Conservation (phyloP, 108 stramenopile genomes). For the Fragilaria radians region DNA sequence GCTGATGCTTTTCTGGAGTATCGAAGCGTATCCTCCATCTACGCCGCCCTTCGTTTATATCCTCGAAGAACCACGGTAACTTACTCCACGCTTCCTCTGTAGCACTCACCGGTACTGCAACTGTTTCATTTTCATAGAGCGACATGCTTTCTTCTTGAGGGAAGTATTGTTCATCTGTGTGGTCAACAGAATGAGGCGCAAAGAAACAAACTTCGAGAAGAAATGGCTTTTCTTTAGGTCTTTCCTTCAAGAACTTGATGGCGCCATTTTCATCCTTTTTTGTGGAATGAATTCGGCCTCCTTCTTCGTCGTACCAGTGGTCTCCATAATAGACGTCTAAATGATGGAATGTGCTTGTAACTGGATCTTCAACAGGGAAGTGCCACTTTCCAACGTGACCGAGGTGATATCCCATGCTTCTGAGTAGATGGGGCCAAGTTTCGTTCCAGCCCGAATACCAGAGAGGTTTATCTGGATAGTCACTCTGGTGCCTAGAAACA, state of each 20-base stretch:
- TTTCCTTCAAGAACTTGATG: slow-evolving; percentile 40
- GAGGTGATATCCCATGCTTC: slow-evolving; percentile 54
- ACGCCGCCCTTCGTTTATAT: slow-evolving; percentile 59
- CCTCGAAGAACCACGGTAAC: slow-evolving; percentile 47
- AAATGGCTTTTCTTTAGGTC: slow-evolving; percentile 56
- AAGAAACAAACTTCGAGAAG: slow-evolving; percentile 71
- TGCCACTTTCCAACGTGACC: slow-evolving; percentile 77
- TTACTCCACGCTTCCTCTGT: slow-evolving; percentile 34
- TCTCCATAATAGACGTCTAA: slow-evolving; percentile 27
- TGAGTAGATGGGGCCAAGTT: slow-evolving; percentile 55
- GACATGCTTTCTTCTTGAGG: slow-evolving; percentile 38
- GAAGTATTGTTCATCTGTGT: slow-evolving; percentile 37
- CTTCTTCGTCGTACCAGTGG: slow-evolving; percentile 21
- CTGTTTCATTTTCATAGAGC: slow-evolving; percentile 50
- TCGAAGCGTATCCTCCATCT: slow-evolving; percentile 63
- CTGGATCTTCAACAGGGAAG: neutral
- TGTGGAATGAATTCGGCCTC: slow-evolving; percentile 33
- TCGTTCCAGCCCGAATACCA: slow-evolving; percentile 37
- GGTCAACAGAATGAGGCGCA: slow-evolving; percentile 69
- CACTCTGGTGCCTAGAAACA: slow-evolving; percentile 39
- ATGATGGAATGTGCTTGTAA: neutral
- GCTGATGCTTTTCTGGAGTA: slow-evolving; percentile 46
- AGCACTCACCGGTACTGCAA: slow-evolving; percentile 47
- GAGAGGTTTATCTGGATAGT: neutral
- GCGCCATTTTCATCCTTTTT: slow-evolving; percentile 62